Evolutionary conservation across 345 rosid species (phyloP).

Genomic region (Salix dunnii): DNA sequence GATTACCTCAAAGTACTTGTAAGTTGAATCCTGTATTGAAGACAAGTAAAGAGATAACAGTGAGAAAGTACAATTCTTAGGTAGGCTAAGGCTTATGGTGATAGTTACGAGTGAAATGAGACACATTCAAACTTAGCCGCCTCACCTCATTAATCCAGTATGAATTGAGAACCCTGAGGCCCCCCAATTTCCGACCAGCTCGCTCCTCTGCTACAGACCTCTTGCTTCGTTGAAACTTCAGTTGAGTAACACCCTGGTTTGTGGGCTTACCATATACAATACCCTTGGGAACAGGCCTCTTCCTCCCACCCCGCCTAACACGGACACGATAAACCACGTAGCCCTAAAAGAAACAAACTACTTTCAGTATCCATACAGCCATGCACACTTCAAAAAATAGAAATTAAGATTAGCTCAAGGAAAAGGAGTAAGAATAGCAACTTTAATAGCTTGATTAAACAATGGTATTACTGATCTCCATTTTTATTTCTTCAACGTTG

Average conservation of each 20-base stretch:
- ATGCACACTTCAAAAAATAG: neutral
- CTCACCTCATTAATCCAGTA: constrained; percentile 96
- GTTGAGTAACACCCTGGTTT: constrained; percentile 94
- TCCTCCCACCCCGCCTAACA: constrained; percentile 92
- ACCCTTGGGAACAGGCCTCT: constrained; percentile 98
- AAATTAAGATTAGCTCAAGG: neutral
- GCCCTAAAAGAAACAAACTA: constrained; percentile 41
- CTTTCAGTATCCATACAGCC: neutral
- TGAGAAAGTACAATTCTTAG: neutral
- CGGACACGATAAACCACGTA: constrained; percentile 81
- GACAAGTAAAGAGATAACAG: neutral
- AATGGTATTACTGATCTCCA: neutral
- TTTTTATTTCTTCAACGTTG: neutral
- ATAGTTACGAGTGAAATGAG: neutral
- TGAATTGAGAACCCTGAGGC: constrained; percentile 85
- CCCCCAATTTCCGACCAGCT: constrained; percentile 88
- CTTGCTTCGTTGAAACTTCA: constrained; percentile 96
- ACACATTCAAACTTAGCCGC: neutral
- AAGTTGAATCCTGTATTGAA: constrained; percentile 70
- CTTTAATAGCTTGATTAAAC: neutral
- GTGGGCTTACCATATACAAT: constrained; percentile 83
- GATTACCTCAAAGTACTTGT: constrained; percentile 89
- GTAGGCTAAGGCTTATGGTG: neutral
- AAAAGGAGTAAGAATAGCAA: neutral
- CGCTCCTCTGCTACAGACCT: constrained; percentile 98